These are phyloP conservation scores for Calamus simplicifolius DNA, from an alignment of 176 grass and related monocot species.

Conservation along the genomic window DNA sequence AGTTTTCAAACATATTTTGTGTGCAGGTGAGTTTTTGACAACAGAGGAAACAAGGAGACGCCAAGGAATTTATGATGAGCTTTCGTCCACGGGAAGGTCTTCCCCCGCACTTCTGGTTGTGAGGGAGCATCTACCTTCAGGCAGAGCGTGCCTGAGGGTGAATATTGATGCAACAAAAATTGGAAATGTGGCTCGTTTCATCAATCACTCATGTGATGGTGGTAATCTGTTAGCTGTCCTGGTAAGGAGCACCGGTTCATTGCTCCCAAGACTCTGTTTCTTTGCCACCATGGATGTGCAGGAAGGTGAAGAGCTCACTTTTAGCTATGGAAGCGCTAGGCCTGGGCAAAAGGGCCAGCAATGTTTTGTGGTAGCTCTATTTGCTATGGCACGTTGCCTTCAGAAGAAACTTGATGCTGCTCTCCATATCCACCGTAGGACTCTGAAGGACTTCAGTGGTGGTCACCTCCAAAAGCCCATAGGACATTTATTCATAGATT, in stretches of 20 bases:
- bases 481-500: no score
- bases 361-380: constrained; percentile 54
- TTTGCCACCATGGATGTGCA: constrained; percentile 48
- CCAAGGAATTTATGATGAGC: constrained; percentile 56
- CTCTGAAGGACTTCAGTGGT: no score
- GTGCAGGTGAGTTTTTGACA: constrained; percentile 69
- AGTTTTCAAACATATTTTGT: neutral
- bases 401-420: constrained; percentile 62
- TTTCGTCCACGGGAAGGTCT: constrained; percentile 43
- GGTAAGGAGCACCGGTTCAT: constrained; percentile 51
- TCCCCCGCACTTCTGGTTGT: constrained; percentile 63
- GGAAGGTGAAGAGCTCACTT: constrained; percentile 63
- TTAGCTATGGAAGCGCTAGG: constrained; percentile 56
- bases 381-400: constrained; percentile 62
- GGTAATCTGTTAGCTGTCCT: constrained; percentile 71
- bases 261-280: constrained; percentile 84
- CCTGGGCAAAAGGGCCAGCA: constrained; percentile 30
- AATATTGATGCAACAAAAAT: constrained; percentile 83
- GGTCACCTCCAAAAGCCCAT: no score
- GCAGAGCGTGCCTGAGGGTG: constrained; percentile 66
- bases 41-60: constrained; percentile 56
- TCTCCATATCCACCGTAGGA: no score
- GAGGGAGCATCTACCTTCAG: constrained; percentile 82
- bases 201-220: constrained; percentile 93
- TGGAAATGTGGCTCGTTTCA: constrained; percentile 71